These are phyloP conservation scores for Serendipita indica DNA, from an alignment of 768 basidiomycete species.

Conservation along the genomic window DNA sequence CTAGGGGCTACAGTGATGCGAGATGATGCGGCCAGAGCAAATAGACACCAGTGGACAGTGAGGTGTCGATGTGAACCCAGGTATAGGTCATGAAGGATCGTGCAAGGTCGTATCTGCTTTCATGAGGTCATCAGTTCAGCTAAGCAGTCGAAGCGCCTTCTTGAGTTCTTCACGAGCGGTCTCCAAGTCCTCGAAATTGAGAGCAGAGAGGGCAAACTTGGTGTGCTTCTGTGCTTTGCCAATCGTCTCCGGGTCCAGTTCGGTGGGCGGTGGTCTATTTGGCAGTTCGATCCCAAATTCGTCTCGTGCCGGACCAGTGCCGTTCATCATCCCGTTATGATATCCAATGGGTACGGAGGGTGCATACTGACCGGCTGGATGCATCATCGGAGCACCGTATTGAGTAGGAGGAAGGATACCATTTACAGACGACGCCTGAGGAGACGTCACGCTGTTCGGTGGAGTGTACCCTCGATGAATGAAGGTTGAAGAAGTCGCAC, in stretches of 20 bases:
- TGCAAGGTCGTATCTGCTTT: background rate
- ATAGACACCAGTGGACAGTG: background rate
- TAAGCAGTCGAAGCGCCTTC: constrained; percentile 54
- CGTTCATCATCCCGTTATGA: background rate
- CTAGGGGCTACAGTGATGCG: background rate
- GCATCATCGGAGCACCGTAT: background rate
- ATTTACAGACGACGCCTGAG: background rate
- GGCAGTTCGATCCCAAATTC: background rate
- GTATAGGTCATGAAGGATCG: background rate
- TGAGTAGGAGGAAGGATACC: background rate
- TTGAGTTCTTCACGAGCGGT: constrained; percentile 74
- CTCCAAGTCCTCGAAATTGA: constrained; percentile 88
- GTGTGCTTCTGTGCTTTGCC: constrained; percentile 82
- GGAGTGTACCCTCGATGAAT: constrained; percentile 4
- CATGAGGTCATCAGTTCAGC: too few relatives aligned
- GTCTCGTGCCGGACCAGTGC: background rate
- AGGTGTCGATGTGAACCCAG: background rate
- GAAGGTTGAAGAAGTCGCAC: constrained; percentile 17
- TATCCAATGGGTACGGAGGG: background rate
- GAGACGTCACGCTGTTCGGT: background rate
- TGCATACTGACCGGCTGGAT: background rate
- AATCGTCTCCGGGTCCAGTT: constrained; percentile 50
- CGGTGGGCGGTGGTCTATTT: constrained; percentile 16
- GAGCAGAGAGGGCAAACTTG: constrained; percentile 80
- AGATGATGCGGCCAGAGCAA: background rate